Evolutionary conservation across 192 early-diverging fungal species (phyloP), one percentile per base, ranked within the genome.

Genomic region (Podila verticillata): DNA sequence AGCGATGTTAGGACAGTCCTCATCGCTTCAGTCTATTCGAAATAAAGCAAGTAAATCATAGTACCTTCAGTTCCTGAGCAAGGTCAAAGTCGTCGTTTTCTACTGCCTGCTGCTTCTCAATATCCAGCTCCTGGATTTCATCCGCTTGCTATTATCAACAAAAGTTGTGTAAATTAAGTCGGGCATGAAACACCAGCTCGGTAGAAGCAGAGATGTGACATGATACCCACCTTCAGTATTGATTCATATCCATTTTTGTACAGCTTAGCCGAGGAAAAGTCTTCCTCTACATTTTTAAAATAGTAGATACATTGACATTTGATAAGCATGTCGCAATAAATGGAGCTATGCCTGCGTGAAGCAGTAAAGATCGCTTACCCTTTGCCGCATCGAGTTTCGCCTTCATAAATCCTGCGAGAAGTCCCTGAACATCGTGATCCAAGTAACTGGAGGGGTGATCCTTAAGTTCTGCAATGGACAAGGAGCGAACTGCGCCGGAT

Each of bases 41-140:
- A 26, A n/a, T 20, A 13, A 15, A 28, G 17, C 36, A 49, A 35
- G 20, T 57, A n/a, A 19, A 0, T 61, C 4, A 19, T 47, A 15
- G 31, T 77, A 82, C 91, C 84, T 95, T 94, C n/a, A 90, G 72
- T 48, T 87, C 87, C 59, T 91, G 92, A 6, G 94, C 94, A 64
- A 86, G 75, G 59, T 94, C 93, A 75, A 92, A 95, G 28, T 95
- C 93, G 72, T 95, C 93, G 24, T 81, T 74, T 61, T 89, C 82
- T 22, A 91, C 88, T 12, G 91, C 90, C 31, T 86, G 70, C 26
- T 74, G 72, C 72, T 94, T 94, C 34, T 84, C 66, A 66, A 74
- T 66, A 29, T 91, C 84, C 22, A 93, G 48, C 57, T 82, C 59
- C 29, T 85, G 82, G 56, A 91, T 81, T 69, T 91, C 86, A 24